Evolutionary conservation across 352 stramenopile genomes (phyloP).

Genomic region (Salisapilia sapeloensis): DNA sequence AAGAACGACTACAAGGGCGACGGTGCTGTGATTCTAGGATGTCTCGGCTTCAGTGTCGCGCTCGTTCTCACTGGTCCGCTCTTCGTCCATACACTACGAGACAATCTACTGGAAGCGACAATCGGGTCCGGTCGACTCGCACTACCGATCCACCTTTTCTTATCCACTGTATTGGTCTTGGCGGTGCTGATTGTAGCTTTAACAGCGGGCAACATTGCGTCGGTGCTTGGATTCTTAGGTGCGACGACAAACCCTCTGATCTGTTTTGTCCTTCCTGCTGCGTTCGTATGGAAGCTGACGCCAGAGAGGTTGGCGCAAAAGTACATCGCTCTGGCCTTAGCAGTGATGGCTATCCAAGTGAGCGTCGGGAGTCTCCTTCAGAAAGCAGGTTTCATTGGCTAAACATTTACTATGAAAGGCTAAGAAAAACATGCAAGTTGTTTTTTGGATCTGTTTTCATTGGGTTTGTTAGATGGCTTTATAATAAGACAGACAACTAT

Average conservation of each 20-base stretch:
- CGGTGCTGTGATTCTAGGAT: conserved; percentile 40
- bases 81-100: conserved; percentile 71
- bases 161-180: conserved; percentile 41
- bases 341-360: conserved; percentile 19
- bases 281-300: conserved; percentile 47
- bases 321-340: conserved; percentile 18
- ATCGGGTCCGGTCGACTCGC: conserved; percentile 28
- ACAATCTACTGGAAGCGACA: conserved; percentile 64
- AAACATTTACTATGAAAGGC: not conserved
- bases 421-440: not conserved
- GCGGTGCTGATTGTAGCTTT: conserved; percentile 39
- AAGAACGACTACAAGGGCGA: conserved; percentile 77
- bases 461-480: not conserved
- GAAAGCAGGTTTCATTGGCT: conserved; percentile 7
- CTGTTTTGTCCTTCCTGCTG: conserved; percentile 76
- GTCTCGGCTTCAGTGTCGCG: conserved; percentile 64
- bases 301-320: conserved; percentile 20
- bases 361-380: conserved; percentile 44
- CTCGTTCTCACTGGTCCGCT: conserved; percentile 72
- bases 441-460: not conserved
- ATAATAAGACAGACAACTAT: not conserved
- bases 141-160: conserved; percentile 16
- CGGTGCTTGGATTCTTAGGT: conserved; percentile 65
- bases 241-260: conserved; percentile 78
- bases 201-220: conserved; percentile 60